Base-by-base conservation (phyloP, 352 stramenopile genomes). In the Phytopythium chamaehyphon region DNA sequence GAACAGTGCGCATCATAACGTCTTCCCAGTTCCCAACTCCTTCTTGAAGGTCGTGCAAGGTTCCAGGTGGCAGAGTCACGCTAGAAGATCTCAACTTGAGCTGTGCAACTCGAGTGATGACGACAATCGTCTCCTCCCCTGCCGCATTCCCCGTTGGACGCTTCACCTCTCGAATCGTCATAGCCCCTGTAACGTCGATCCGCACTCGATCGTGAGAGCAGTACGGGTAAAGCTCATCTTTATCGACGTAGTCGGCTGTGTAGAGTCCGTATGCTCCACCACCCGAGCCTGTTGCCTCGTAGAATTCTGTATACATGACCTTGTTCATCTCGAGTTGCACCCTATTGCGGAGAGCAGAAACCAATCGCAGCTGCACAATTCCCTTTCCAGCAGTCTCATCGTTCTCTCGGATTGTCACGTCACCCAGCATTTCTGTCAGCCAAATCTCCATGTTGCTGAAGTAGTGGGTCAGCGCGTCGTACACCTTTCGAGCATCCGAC, bases 371-470 rank as follows among this genome's bases (percentile, higher is more conserved):
- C 51, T 87, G 68, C 18, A 62, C 60, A 26, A 83, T 69, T 3
- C 60, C 66, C n/a, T 50, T 45, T n/a, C 73, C 64, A 11, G 55
- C 58, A 48, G 58, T 79, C 38, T 81, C 69, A 31, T 81, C 71
- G 38, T 81, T 71, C 49, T 86, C 75, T 18, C 72, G 61, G 40
- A 84, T 73, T 7, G 70, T 84, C 39, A 86, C 66, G 47, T 76
- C 55, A 12, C 75, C 75, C 19, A 83, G 52, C 24, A 58, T 65
- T 49, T 86, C 75, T 10, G 72, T 81, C 57, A 83, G 62, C 46
- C 51, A 71, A 48, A 86, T 82, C 55, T 86, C 75, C 40, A 83
- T 66, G 49, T 76, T 74, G 42, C 40, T 60, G 18, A 71, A 66
- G 53, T 81, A 83, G 40, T 69, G 73, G n/a, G 62, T 47, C 14